Conservation (phyloP, 352 stramenopile genomes). For the Phytopythium chamaehyphon region DNA sequence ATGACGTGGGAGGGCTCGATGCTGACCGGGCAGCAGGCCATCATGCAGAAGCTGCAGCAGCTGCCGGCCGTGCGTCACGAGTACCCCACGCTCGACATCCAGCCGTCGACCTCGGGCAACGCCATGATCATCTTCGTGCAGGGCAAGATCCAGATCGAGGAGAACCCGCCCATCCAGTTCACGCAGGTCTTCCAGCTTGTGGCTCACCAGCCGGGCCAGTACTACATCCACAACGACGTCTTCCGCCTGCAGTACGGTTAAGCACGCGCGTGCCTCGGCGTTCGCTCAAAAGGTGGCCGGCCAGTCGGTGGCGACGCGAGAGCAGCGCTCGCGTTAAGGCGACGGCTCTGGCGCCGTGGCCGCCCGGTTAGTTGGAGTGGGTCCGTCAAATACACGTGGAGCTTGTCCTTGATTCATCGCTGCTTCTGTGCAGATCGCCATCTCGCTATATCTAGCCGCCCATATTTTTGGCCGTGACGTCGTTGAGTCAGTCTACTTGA, state of each 20-base stretch:
- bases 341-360: no score
- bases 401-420: no score
- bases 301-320: no score
- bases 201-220: slow-evolving; percentile 87
- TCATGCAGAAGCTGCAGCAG: slow-evolving; percentile 87
- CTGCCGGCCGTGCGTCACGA: slow-evolving; percentile 73
- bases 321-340: no score
- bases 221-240: slow-evolving; percentile 98
- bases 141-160: slow-evolving; percentile 91
- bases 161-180: slow-evolving; percentile 94
- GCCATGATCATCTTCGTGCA: slow-evolving; percentile 96
- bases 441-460: no score
- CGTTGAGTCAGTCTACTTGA: no score
- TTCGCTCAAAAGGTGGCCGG: no score
- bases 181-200: slow-evolving; percentile 97
- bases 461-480: no score
- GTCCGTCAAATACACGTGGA: slow-evolving; percentile 5
- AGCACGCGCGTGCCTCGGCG: slow-evolving; percentile 9
- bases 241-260: slow-evolving; percentile 98
- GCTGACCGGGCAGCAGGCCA: slow-evolving; percentile 71
- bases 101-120: slow-evolving; percentile 87
- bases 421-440: no score
- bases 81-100: slow-evolving; percentile 90
- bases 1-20: slow-evolving; percentile 80
- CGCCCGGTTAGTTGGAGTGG: slow-evolving; percentile 2